Evolutionary conservation across 2,329 filamentous ascomycete species (phyloP), one percentile per base, ranked within the genome.

Genomic region (Colletotrichum sp.): DNA sequence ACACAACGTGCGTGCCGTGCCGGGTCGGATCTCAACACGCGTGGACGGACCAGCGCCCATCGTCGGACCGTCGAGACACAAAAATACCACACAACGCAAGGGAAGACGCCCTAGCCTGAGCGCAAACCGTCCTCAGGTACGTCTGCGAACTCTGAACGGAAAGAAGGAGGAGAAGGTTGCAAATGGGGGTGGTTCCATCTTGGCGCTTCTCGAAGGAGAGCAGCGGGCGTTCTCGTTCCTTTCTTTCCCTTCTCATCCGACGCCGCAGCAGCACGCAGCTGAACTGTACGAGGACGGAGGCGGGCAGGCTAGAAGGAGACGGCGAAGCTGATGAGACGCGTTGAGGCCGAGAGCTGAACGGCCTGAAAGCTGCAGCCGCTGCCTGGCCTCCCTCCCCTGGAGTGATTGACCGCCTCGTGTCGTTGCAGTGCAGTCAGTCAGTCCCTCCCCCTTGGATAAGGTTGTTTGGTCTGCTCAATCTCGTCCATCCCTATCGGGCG

Each of bases 401-500:
- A 9, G 5, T 26, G 34, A 39, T n/a, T 65, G 68, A 63, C 57
- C 65, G 65, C 71, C 21, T 57, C 24, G 21, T 39, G 34, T 57
- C 44, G 49, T 63, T 52, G 34, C 30, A 49, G 44, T 30, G 34
- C 34, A 15, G 21, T 71, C 34, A 8, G n/a, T 71, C 34, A 39
- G 36, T 39, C 36, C 55, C 21, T 26, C 16, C 57, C 32, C 28
- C 32, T 52, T 52, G 55, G 71, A 57, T 76, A 72, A 72, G 73
- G 73, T 76, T 72, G 73, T 73, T 69, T 73, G 59, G 68, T 34
- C 36, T 52, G 24, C 55, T 36, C 24, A 44, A 44, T 13, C n/a
- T 21, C n/a, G 44, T 52, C n/a, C 44, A 52, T 52, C 55, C 26
- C 55, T 63, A 63, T 63, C 59, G 59, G 18, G 26, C 28, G 24